phyloP scores from a whole-genome alignment of 1,284 basidiomycete genomes.

The Puccinia hordei region DNA sequence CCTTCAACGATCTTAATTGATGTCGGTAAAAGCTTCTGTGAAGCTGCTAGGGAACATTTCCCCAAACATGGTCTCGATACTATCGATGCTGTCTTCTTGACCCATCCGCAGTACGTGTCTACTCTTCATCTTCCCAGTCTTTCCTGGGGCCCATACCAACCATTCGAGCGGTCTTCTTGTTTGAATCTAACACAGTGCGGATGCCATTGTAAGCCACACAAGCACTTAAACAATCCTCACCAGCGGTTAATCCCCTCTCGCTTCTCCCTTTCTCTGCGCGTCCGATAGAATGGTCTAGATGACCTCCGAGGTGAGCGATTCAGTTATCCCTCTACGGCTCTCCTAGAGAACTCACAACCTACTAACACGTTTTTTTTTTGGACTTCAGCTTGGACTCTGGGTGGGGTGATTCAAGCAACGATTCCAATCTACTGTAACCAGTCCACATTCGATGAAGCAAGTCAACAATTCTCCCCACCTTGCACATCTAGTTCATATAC shows the following conservation, averaged over 20 bases:
- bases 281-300: slow-evolving; percentile 69
- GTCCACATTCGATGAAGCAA: slow-evolving; percentile 68
- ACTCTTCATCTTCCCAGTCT: slow-evolving; percentile 3
- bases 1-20: slow-evolving; percentile 69
- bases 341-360: too few relatives aligned
- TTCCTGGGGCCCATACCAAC: not conserved
- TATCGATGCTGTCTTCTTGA: slow-evolving; percentile 76
- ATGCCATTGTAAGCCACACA: slow-evolving; percentile 33
- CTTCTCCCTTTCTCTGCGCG: not conserved
- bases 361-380: too few relatives aligned
- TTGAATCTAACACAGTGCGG: slow-evolving; percentile 18
- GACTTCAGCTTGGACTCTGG: slow-evolving; percentile 73
- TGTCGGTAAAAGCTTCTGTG: slow-evolving; percentile 76
- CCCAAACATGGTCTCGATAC: slow-evolving; percentile 71
- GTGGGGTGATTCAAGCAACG: slow-evolving; percentile 68
- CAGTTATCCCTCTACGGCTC: too few relatives aligned
- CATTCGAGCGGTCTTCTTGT: not conserved
- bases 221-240: not conserved
- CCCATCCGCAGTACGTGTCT: slow-evolving; percentile 69
- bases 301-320: slow-evolving; percentile 69
- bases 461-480: slow-evolving; percentile 55
- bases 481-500: too few relatives aligned
- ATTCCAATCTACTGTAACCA: slow-evolving; percentile 73
- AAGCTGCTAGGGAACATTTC: slow-evolving; percentile 76
- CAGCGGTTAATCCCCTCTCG: not conserved